Conservation (phyloP, 306 rosid species). For the Clitoria ternatea region DNA sequence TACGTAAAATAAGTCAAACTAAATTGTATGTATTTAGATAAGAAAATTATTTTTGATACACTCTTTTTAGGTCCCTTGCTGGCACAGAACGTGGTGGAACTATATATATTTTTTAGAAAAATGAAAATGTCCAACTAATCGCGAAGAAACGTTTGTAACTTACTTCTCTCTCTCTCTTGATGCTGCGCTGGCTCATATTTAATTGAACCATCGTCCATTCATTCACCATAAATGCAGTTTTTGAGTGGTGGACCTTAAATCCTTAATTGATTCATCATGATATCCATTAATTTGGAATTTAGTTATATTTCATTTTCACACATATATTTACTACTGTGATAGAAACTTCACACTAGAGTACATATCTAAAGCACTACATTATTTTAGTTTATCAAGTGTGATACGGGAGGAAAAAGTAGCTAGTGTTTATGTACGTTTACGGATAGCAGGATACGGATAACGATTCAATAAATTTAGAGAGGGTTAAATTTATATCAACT, state of each 20-base stretch:
- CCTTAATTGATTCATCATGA: background rate
- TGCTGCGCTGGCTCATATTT: constrained; percentile 12
- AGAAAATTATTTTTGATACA: background rate
- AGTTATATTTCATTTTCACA: constrained; percentile 31
- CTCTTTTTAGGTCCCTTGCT: background rate
- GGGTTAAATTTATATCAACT: background rate
- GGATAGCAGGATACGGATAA: background rate
- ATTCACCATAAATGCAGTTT: constrained; percentile 1
- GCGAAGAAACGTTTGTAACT: background rate
- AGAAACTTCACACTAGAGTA: constrained; percentile 17
- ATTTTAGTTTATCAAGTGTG: background rate
- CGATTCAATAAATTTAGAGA: background rate
- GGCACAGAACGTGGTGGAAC: background rate
- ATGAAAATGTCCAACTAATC: background rate
- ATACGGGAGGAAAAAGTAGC: background rate
- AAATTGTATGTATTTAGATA: background rate
- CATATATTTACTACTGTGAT: background rate
- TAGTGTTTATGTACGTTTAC: background rate
- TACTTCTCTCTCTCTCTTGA: background rate
- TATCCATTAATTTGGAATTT: constrained; percentile 30
- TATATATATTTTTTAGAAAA: background rate
- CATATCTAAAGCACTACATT: background rate
- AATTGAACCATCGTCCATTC: constrained; percentile 9
- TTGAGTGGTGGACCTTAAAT: constrained; percentile 14
- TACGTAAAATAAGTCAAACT: background rate